Evolutionary conservation across 257 asterid genomes (phyloP), one percentile per base, ranked within the genome.

Genomic region (Nicotiana knightiana): DNA sequence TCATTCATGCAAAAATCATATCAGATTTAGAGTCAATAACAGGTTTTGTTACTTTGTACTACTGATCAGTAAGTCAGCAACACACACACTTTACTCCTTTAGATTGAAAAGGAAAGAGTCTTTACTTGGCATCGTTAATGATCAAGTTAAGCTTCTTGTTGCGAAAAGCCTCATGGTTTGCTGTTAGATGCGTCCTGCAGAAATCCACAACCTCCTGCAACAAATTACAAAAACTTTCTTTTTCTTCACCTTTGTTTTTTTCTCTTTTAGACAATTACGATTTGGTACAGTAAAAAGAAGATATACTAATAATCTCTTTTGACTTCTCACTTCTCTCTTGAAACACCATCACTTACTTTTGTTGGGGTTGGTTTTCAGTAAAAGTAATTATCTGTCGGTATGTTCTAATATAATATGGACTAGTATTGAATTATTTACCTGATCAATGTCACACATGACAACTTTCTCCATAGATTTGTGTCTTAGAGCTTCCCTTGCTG

Each of bases 371-470:
- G 48, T 43, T 43, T 43, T 0, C 48, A 8, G 9, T 43, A 43
- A 43, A 21, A 43, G 48, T 43, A 7, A 43, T 43, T 43, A 43
- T 0, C 48, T 43, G 48, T 43, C 11, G 48, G 48, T 43, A 43
- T 8, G 48, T 43, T 43, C 48, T 43, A 1, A 43, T 43, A 43
- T 7, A 43, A 43, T 43, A 37, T 30, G 33, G 33, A 30, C 1
- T 43, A 43, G 48, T 43, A 8, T 43, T 43, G 11, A 16, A 9
- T 28, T 7, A 18, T 48, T 9, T 83, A 93, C 99, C 97, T 91
- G 89, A 90, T 96, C 99, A 71, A 96, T 96, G 58, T 96, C 99
- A 66, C 99, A 94, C 99, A 96, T 96, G 63, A 96, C 97, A 82
- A 94, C 97, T 88, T 93, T 93, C 79, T 94, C 92, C 1, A 94